Evolutionary conservation across 768 basidiomycete species (phyloP).

Genomic region (Mrakia gelida): DNA sequence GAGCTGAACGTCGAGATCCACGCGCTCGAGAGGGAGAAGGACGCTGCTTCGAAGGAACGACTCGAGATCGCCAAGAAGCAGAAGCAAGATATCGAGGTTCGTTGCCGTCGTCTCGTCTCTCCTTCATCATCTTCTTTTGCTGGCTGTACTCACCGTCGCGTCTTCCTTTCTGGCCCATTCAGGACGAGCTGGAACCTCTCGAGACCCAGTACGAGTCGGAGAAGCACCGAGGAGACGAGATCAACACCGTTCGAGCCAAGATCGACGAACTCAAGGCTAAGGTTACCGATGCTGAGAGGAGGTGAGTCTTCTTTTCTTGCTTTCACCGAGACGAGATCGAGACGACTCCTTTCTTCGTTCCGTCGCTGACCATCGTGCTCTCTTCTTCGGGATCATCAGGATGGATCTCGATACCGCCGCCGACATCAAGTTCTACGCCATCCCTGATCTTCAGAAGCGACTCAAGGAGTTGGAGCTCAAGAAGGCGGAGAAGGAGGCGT

Average conservation of each 20-base stretch:
- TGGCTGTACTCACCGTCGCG: too few relatives aligned
- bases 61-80: slow-evolving; percentile 67
- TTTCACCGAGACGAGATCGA: too few relatives aligned
- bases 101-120: too few relatives aligned
- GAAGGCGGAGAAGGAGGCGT: slow-evolving; percentile 62
- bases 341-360: too few relatives aligned
- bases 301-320: too few relatives aligned
- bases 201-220: slow-evolving; percentile 73
- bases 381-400: too few relatives aligned
- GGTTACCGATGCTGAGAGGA: slow-evolving; percentile 30
- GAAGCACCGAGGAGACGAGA: slow-evolving; percentile 51
- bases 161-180: too few relatives aligned
- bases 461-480: slow-evolving; percentile 55
- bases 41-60: slow-evolving; percentile 78
- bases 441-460: slow-evolving; percentile 72
- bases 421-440: slow-evolving; percentile 62
- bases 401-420: slow-evolving; percentile 50
- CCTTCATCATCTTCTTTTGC: too few relatives aligned
- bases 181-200: slow-evolving; percentile 74
- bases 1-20: slow-evolving; percentile 93
- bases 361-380: too few relatives aligned
- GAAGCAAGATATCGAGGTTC: slow-evolving; percentile 77
- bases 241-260: slow-evolving; percentile 66
- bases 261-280: slow-evolving; percentile 90
- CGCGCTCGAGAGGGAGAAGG: slow-evolving; percentile 88